A percentile compares a stretch with the other conserved stretches of the same genome.
Evolutionary conservation across 2,329 filamentous ascomycete genomes (phyloP).

Genomic region (Stachybotrys chartarum): DNA sequence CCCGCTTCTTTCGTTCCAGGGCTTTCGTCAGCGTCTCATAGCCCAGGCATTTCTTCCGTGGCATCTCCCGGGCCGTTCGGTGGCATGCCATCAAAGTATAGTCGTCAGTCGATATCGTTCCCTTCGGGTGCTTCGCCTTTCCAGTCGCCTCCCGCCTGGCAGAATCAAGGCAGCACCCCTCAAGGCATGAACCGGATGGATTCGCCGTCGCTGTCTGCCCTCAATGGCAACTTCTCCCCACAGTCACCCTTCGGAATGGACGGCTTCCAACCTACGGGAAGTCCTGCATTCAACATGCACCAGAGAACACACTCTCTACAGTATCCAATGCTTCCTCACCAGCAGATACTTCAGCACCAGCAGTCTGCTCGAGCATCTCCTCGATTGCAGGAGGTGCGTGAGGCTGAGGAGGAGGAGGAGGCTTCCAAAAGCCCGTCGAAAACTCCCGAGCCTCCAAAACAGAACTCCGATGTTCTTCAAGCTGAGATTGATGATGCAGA

Average conservation of each 20-base stretch:
- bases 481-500: constrained; percentile 80
- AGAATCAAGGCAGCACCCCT: constrained; percentile 48
- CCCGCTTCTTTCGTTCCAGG: constrained; percentile 53
- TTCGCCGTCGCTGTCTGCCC: constrained; percentile 54
- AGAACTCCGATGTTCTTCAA: constrained; percentile 65
- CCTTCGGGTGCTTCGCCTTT: constrained; percentile 59
- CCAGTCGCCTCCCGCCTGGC: constrained; percentile 53
- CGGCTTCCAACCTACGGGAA: constrained; percentile 32
- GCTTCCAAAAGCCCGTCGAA: constrained; percentile 43
- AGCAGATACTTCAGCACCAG: constrained; percentile 43
- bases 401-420: constrained; percentile 58
- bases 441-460: constrained; percentile 41
- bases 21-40: constrained; percentile 53
- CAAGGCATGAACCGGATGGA: constrained; percentile 47
- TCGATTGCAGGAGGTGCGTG: constrained; percentile 64
- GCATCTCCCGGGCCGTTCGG: constrained; percentile 68
- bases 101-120: constrained; percentile 66
- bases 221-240: constrained; percentile 54
- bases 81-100: constrained; percentile 50
- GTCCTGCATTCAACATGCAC: constrained; percentile 37
- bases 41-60: constrained; percentile 56
- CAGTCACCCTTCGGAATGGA: constrained; percentile 56
- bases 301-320: constrained; percentile 54
- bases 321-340: constrained; percentile 49
- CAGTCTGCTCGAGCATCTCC: constrained; percentile 50